Base-by-base conservation (phyloP, 78 protist genomes). In the Pelomyxa schiedti region DNA sequence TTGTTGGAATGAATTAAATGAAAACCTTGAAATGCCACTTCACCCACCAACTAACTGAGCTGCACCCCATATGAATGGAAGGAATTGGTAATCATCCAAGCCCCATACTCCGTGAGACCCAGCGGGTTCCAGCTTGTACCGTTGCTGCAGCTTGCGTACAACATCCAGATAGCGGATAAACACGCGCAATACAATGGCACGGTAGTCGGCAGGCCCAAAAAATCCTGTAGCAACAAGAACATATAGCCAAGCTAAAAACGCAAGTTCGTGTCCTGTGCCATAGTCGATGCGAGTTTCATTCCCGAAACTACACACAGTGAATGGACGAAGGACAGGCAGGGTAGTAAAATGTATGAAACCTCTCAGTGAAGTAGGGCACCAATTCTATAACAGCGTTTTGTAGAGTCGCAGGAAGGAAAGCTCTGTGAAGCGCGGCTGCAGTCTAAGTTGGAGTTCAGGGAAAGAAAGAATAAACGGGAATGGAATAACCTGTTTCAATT, bases 51-150 rank as follows among this genome's bases (percentile, higher is more conserved):
- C 26, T 1, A 95, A 76, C 82, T 97, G 99, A 0, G 94, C 75
- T 1, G 95, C 80, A n/a, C 99, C 99, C 67, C 71, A 90, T 4
- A 84, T n/a, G 40, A 90, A 97, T 3, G 94, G 90, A 8, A 97
- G 77, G 77, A 91, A 89, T 16, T 95, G 96, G 42, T 88, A 95
- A 73, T 97, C 99, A 66, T 97, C 99, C 8, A 96, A 74, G 2
- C 95, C 92, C 98, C 97, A 97, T 3, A 93, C 99, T 29, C 99
- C 99, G 42, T 87, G 98, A 8, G 94, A 75, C 22, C 99, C 99
- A 0, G 98, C 98, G 0, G 99, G 97, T 69, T 97, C 99, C 0
- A 97, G 64, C 42, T 65, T 41, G 80, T 97, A 97, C 32, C 76
- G 64, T 35, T 16, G 43, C 66, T 90, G 95, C 29, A 95, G 65